phyloP scores from a whole-genome alignment of 306 rosid genomes.

The Vicia sativa region DNA sequence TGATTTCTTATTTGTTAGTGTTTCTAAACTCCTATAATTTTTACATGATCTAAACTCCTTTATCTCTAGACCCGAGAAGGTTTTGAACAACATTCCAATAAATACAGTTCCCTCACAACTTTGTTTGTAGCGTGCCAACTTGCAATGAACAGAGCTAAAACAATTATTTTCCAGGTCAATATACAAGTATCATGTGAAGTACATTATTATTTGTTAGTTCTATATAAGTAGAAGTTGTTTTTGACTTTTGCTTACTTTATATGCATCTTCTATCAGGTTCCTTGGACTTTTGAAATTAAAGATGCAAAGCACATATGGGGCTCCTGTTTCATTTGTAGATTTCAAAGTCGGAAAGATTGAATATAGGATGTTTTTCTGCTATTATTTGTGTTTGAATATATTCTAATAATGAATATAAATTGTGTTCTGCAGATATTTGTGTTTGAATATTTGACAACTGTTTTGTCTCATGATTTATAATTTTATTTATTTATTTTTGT shows the following conservation, averaged over 20 bases:
- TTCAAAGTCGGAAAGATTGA: too few species aligned
- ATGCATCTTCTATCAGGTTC: conserved; percentile 53
- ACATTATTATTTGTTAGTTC: conserved; percentile 22
- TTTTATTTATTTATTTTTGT: too few species aligned
- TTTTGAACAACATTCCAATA: conserved; percentile 56
- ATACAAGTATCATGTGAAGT: not conserved
- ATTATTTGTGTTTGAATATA: too few species aligned
- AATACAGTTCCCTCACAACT: conserved; percentile 71
- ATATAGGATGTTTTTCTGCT: too few species aligned
- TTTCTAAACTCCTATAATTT: too few species aligned
- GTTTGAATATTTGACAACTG: too few species aligned
- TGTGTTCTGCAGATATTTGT: too few species aligned
- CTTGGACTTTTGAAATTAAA: conserved; percentile 87
- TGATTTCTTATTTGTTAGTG: too few species aligned
- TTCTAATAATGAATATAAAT: too few species aligned
- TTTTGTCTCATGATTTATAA: too few species aligned
- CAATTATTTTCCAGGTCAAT: conserved; percentile 84
- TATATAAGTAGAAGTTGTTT: conserved; percentile 8
- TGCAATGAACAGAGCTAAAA: conserved; percentile 82
- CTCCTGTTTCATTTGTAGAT: conserved; percentile 96
- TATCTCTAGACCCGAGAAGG: too few species aligned
- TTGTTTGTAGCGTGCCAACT: conserved; percentile 90
- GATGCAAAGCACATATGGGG: conserved; percentile 93
- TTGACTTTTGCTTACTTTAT: not conserved
- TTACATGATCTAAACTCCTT: too few species aligned